These are phyloP conservation scores for Astrothelium subdiscretum DNA, from an alignment of 495 filamentous ascomycete genomes.

Conservation along the genomic window DNA sequence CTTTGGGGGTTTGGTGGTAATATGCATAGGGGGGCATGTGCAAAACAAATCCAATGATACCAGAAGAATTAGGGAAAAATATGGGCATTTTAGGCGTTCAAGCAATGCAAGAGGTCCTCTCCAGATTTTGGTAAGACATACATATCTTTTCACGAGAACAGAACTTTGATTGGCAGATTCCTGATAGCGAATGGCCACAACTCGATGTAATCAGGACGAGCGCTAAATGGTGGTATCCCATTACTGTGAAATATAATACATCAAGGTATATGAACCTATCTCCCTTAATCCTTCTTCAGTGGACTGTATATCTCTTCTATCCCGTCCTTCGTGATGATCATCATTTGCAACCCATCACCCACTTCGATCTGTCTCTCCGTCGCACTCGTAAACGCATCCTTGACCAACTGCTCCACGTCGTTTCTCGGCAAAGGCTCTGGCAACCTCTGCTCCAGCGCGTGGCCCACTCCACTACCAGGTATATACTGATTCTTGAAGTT, in stretches of 20 bases:
- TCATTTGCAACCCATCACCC: conserved; percentile 90
- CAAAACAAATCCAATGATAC: neutral
- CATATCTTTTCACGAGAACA: too few species aligned
- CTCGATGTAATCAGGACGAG: neutral
- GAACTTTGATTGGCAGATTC: too few species aligned
- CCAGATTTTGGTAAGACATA: too few species aligned
- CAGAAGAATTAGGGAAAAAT: neutral
- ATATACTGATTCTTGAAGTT: conserved; percentile 99
- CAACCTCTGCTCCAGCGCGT: conserved; percentile 58
- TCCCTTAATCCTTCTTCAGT: conserved; percentile 74
- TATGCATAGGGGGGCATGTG: neutral
- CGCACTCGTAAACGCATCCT: conserved; percentile 94
- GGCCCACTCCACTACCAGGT: conserved; percentile 74
- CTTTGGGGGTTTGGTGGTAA: neutral
- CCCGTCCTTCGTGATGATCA: conserved; percentile 77
- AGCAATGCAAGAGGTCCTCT: neutral
- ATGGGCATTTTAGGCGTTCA: neutral
- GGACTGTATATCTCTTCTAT: conserved; percentile 74
- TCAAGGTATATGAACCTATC: neutral
- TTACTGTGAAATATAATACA: conserved; percentile 1
- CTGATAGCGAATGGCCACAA: too few species aligned
- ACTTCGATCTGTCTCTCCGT: conserved; percentile 99
- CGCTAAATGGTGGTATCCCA: neutral
- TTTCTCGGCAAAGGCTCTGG: conserved; percentile 54
- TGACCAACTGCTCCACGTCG: conserved; percentile 74